Percentiles rank a stretch among this genome's conserved stretches.
These are phyloP conservation scores for Strigomonas culicis DNA, from an alignment of 208 protist species.

Conservation along the genomic window DNA sequence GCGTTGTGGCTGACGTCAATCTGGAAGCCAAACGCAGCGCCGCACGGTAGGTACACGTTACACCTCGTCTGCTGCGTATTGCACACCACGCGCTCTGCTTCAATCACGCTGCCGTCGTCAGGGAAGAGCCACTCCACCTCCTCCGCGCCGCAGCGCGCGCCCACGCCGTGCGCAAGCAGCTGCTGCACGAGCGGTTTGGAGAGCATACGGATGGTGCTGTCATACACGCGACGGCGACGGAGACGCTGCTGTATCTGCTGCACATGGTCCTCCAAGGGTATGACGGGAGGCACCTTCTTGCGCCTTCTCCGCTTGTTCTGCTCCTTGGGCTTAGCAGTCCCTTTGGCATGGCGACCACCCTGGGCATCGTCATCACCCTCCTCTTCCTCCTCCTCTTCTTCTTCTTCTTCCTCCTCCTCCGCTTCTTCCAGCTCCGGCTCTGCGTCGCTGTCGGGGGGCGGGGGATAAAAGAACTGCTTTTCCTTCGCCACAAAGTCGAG, in stretches of 20 bases:
- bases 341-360: neutral
- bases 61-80: slow-evolving; percentile 60
- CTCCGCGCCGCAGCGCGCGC: slow-evolving; percentile 31
- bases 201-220: slow-evolving; percentile 27
- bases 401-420: slow-evolving; percentile 33
- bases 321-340: slow-evolving; percentile 10
- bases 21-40: slow-evolving; percentile 47
- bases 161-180: slow-evolving; percentile 22
- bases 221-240: slow-evolving; percentile 59
- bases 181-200: slow-evolving; percentile 27
- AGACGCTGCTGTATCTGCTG: slow-evolving; percentile 25
- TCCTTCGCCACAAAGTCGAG: slow-evolving; percentile 40
- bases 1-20: slow-evolving; percentile 12
- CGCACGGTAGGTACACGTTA: slow-evolving; percentile 20
- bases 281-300: slow-evolving; percentile 11
- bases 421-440: slow-evolving; percentile 43
- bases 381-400: slow-evolving; percentile 13
- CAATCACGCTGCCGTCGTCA: slow-evolving; percentile 48
- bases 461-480: slow-evolving; percentile 45
- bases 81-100: slow-evolving; percentile 43
- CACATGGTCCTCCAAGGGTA: slow-evolving; percentile 39
- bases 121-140: slow-evolving; percentile 70
- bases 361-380: slow-evolving; percentile 7
- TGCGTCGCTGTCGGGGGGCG: slow-evolving; percentile 43
- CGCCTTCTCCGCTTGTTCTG: slow-evolving; percentile 11